Conservation (phyloP, 2,329 filamentous ascomycete species). For the Talaromyces funiculosus region DNA sequence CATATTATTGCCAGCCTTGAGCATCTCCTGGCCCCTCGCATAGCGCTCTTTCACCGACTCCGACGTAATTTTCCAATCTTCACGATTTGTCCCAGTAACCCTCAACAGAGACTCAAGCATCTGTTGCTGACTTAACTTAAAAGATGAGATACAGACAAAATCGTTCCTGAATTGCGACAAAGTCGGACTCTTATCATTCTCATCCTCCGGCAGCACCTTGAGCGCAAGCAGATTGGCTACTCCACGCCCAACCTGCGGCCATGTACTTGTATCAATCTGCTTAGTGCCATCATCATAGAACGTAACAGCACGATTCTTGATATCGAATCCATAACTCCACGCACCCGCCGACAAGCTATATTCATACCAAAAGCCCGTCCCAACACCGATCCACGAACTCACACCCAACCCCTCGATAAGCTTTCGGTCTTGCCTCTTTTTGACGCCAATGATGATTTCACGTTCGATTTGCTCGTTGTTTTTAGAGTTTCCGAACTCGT, state of each 20-base stretch:
- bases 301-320: constrained; percentile 38
- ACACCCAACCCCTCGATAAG: constrained; percentile 38
- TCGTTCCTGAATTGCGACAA: constrained; percentile 47
- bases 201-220: constrained; percentile 36
- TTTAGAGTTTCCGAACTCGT: constrained; percentile 35
- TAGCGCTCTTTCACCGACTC: constrained; percentile 47
- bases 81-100: constrained; percentile 52
- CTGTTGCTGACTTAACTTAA: constrained; percentile 56
- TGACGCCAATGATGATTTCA: constrained; percentile 31
- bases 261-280: constrained; percentile 55
- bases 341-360: constrained; percentile 40
- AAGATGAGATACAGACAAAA: constrained; percentile 50
- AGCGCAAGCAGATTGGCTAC: constrained; percentile 50
- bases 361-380: constrained; percentile 51
- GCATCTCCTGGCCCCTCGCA: constrained; percentile 40
- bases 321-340: constrained; percentile 46
- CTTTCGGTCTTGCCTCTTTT: constrained; percentile 10
- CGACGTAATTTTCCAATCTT: constrained; percentile 55
- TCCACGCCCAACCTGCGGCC: constrained; percentile 51
- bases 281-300: constrained; percentile 54
- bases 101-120: constrained; percentile 59
- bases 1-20: constrained; percentile 39
- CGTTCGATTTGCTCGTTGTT: constrained; percentile 27
- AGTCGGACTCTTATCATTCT: constrained; percentile 30
- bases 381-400: constrained; percentile 41